Conservation (phyloP, 495 filamentous ascomycete genomes). For the Aspergillus steynii region DNA sequence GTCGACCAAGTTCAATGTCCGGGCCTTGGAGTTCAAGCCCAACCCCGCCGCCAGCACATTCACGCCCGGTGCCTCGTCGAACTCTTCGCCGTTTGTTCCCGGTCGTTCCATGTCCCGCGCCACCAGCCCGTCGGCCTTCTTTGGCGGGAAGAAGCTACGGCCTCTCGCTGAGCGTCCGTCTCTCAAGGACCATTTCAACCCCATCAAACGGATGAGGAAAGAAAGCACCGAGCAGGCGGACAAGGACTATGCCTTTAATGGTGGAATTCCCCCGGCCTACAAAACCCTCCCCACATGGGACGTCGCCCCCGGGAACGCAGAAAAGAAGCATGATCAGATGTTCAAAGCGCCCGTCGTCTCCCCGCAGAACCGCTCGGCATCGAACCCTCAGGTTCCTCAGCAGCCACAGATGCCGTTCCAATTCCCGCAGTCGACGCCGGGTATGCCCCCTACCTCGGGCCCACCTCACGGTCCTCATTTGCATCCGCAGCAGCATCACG, state of each 20-base stretch:
- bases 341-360: slow-evolving; percentile 67
- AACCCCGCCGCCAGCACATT: slow-evolving; percentile 77
- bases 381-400: slow-evolving; percentile 65
- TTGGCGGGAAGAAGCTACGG: slow-evolving; percentile 62
- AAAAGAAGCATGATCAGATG: slow-evolving; percentile 70
- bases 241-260: slow-evolving; percentile 59
- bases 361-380: slow-evolving; percentile 62
- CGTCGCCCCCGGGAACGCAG: slow-evolving; percentile 58
- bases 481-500: slow-evolving; percentile 64
- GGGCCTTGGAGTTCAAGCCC: slow-evolving; percentile 80
- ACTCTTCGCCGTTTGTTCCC: slow-evolving; percentile 57
- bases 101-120: slow-evolving; percentile 54
- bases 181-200: slow-evolving; percentile 69
- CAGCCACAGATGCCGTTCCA: slow-evolving; percentile 78
- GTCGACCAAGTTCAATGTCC: slow-evolving; percentile 74
- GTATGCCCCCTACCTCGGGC: slow-evolving; percentile 43
- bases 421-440: slow-evolving; percentile 48
- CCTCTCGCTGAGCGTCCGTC: slow-evolving; percentile 55
- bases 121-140: slow-evolving; percentile 49
- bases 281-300: slow-evolving; percentile 82
- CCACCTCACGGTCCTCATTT: slow-evolving; percentile 66
- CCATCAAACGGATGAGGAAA: slow-evolving; percentile 70
- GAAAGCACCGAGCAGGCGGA: slow-evolving; percentile 49
- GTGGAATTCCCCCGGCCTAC: slow-evolving; percentile 74
- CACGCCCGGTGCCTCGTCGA: slow-evolving; percentile 65